A percentile compares a stretch with the other conserved stretches of the same genome.
These are phyloP conservation scores for Vaccinium macrocarpon DNA, from an alignment of 148 eudicot species.

Conservation along the genomic window DNA sequence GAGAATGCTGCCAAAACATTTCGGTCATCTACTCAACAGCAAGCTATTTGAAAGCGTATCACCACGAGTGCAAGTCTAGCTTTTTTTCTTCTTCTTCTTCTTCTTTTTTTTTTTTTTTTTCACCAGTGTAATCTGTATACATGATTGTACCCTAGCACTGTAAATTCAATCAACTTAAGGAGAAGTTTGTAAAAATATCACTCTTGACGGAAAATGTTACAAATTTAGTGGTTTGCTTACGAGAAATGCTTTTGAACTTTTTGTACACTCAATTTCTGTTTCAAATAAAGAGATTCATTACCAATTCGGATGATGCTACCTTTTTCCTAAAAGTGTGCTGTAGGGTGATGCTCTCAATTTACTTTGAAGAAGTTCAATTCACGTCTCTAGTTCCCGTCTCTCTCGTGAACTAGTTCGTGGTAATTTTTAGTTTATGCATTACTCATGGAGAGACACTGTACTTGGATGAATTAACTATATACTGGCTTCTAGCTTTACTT, in stretches of 20 bases:
- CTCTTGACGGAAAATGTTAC: neutral
- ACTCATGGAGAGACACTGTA: neutral
- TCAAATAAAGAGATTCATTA: neutral
- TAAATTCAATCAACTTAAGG: neutral
- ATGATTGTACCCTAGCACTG: neutral
- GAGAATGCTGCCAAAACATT: conserved; percentile 2
- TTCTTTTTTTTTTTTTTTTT: neutral
- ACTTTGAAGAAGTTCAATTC: neutral
- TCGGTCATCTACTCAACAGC: neutral
- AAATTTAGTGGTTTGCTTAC: neutral
- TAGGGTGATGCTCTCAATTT: neutral
- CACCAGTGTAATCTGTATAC: neutral
- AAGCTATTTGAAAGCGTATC: neutral
- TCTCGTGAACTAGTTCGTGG: neutral
- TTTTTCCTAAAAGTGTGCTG: neutral
- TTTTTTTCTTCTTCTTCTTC: too few relatives aligned
- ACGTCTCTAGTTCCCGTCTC: neutral
- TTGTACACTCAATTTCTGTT: neutral
- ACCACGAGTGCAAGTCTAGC: too few relatives aligned
- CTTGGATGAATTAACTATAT: neutral
- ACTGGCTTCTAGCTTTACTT: neutral
- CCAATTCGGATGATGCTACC: neutral
- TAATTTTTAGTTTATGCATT: neutral
- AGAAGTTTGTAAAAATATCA: neutral
- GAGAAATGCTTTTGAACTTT: neutral